These are phyloP conservation scores for Talaromyces proteolyticus DNA, from an alignment of 495 filamentous ascomycete species.

Conservation along the genomic window DNA sequence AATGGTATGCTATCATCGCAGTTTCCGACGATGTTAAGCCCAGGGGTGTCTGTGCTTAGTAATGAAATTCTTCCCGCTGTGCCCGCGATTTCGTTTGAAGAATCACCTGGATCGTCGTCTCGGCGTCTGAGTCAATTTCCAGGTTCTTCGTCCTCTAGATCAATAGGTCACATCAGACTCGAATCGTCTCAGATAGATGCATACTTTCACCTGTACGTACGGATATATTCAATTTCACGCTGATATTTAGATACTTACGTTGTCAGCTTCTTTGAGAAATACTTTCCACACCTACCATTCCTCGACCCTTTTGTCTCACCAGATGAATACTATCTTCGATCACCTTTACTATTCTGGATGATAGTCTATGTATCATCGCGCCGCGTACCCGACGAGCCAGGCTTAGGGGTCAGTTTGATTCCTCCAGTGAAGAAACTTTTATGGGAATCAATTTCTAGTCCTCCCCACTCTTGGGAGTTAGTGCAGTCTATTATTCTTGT, in stretches of 20 bases:
- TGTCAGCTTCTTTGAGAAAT: conserved; percentile 9
- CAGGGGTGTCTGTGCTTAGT: too few relatives aligned
- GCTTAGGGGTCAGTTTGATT: background rate
- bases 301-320: conserved; percentile 6
- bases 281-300: conserved; percentile 5
- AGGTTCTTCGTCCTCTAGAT: background rate
- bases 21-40: too few relatives aligned
- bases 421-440: conserved; percentile 8
- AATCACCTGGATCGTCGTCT: background rate
- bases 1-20: too few relatives aligned
- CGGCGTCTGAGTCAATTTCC: background rate
- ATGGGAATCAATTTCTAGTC: conserved; percentile 11
- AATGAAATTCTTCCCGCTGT: too few relatives aligned
- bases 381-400: conserved; percentile 6
- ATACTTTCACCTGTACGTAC: conserved; percentile 5
- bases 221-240: background rate
- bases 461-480: conserved; percentile 10
- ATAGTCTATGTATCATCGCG: conserved; percentile 11
- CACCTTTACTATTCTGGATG: conserved; percentile 9
- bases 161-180: conserved; percentile 3
- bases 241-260: background rate
- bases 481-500: conserved; percentile 11
- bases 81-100: too few relatives aligned
- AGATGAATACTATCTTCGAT: conserved; percentile 5
- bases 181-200: conserved; percentile 3